Percentiles rank a stretch among this genome's conserved stretches.
Conservation (phyloP, 495 filamentous ascomycete species). For the Penicillium maclennaniae region DNA sequence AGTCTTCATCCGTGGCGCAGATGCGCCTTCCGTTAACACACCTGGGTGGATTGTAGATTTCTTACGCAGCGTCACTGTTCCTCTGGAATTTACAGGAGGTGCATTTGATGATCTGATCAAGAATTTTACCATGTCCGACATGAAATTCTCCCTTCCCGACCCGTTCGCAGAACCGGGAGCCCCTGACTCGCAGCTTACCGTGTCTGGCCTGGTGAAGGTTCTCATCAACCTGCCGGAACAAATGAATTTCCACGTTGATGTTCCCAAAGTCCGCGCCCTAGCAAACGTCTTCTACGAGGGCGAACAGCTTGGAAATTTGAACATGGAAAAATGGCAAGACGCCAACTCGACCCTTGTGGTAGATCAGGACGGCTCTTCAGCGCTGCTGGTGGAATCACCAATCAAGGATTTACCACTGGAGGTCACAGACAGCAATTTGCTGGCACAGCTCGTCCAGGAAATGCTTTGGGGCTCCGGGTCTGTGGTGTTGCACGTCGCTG, state of each 20-base stretch:
- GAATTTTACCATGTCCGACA: conserved; percentile 79
- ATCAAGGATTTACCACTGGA: conserved; percentile 76
- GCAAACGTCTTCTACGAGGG: conserved; percentile 75
- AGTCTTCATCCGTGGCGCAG: conserved; percentile 75
- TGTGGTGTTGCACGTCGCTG: conserved; percentile 65
- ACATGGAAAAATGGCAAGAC: conserved; percentile 75
- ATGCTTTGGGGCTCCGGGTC: conserved; percentile 66
- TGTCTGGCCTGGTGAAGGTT: conserved; percentile 79
- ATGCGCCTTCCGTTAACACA: conserved; percentile 57
- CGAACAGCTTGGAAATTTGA: conserved; percentile 70
- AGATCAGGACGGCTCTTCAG: conserved; percentile 49
- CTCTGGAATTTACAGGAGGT: conserved; percentile 76
- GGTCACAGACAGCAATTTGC: conserved; percentile 70
- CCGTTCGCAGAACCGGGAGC: conserved; percentile 69
- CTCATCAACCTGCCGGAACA: conserved; percentile 73
- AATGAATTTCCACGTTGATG: conserved; percentile 77
- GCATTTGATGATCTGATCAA: conserved; percentile 76
- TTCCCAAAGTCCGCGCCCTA: conserved; percentile 66
- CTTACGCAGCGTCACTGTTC: conserved; percentile 75
- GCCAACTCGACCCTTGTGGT: conserved; percentile 73
- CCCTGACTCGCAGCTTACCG: conserved; percentile 67
- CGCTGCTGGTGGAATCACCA: conserved; percentile 64
- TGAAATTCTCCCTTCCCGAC: conserved; percentile 78
- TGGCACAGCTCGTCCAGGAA: conserved; percentile 69
- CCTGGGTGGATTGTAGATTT: conserved; percentile 80